phyloP scores from a whole-genome alignment of 306 rosid genomes.

The Canavalia gladiata region DNA sequence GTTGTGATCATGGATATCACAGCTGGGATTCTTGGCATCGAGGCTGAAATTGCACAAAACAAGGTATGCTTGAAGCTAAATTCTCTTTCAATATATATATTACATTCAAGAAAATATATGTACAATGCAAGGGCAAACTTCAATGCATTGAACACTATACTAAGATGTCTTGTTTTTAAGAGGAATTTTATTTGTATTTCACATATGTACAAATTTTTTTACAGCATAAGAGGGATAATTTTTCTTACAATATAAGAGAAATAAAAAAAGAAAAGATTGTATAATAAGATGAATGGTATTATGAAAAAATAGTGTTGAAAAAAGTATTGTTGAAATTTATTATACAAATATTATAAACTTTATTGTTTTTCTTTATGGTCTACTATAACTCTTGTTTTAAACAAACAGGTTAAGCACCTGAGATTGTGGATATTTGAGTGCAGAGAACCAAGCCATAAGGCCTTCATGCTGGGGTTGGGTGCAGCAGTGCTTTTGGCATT shows the following conservation, averaged over 20 bases:
- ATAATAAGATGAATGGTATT: too few species aligned
- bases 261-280: too few species aligned
- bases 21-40: slow-evolving; percentile 91
- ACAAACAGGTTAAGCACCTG: slow-evolving; percentile 75
- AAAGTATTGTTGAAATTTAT: too few species aligned
- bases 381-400: slow-evolving; percentile 1
- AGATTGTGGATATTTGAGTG: slow-evolving; percentile 96
- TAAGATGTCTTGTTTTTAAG: not conserved
- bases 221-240: too few species aligned
- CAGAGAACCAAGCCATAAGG: slow-evolving; percentile 85
- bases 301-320: too few species aligned
- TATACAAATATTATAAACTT: too few species aligned
- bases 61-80: slow-evolving; percentile 63
- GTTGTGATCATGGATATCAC: slow-evolving; percentile 72
- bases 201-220: too few species aligned
- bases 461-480: slow-evolving; percentile 78
- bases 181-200: too few species aligned
- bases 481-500: slow-evolving; percentile 75
- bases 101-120: not conserved
- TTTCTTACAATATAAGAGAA: too few species aligned
- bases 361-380: too few species aligned
- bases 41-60: slow-evolving; percentile 90
- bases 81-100: not conserved
- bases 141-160: not conserved
- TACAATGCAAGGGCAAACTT: not conserved